Evolutionary conservation across 2,329 filamentous ascomycete species (phyloP).

Genomic region (Botrytis aclada): DNA sequence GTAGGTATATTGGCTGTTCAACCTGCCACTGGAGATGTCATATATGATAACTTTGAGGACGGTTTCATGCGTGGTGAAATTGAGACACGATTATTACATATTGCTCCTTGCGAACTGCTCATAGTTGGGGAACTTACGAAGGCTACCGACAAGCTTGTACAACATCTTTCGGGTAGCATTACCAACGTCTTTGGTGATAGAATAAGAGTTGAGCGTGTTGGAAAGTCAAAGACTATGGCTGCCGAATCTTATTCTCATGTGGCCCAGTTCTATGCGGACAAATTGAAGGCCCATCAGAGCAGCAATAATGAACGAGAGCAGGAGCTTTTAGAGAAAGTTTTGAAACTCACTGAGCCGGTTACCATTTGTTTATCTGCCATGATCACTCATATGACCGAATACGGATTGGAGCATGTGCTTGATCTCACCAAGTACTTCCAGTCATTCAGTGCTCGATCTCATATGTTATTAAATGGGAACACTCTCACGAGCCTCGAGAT

Average conservation of each 20-base stretch:
- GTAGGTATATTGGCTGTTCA: conserved; percentile 93
- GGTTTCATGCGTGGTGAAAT: conserved; percentile 97
- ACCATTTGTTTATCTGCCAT: conserved; percentile 93
- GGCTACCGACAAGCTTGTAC: conserved; percentile 86
- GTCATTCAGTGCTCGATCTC: conserved; percentile 86
- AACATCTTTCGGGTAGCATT: conserved; percentile 83
- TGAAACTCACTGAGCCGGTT: conserved; percentile 79
- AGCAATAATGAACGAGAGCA: conserved; percentile 55
- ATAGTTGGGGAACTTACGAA: conserved; percentile 88
- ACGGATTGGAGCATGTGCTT: conserved; percentile 92
- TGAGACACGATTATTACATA: conserved; percentile 91
- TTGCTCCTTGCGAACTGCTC: conserved; percentile 91
- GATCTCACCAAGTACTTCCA: conserved; percentile 96
- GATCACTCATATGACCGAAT: conserved; percentile 90
- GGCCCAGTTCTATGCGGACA: conserved; percentile 86
- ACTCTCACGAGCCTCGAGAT: conserved; percentile 92
- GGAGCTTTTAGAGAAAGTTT: conserved; percentile 76
- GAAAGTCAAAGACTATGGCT: conserved; percentile 75
- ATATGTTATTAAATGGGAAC: conserved; percentile 95
- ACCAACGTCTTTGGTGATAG: conserved; percentile 91
- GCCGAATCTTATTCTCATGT: conserved; percentile 86
- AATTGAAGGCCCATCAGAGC: conserved; percentile 61
- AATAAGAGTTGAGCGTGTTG: conserved; percentile 77
- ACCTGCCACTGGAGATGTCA: conserved; percentile 90
- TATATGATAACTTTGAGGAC: conserved; percentile 94